phyloP scores from a whole-genome alignment of 164 flowering plant genomes.

The Dillenia suffruticosa region DNA sequence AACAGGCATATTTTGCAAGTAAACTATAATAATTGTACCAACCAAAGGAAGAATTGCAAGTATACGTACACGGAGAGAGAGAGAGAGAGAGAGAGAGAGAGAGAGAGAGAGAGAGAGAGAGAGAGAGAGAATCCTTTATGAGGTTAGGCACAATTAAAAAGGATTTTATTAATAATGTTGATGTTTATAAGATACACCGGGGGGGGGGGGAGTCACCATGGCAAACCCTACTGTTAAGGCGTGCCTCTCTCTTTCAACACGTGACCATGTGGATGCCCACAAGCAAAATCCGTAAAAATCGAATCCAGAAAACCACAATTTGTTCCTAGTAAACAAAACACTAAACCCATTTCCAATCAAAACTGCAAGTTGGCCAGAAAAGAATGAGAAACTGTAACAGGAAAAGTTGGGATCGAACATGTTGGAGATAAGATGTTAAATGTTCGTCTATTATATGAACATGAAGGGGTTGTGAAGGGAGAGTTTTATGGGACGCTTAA shows the following conservation, averaged over 20 bases:
- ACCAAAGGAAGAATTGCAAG: too few species aligned
- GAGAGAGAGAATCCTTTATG: too few species aligned
- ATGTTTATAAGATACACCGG: background rate
- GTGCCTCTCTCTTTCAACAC: conserved; percentile 21
- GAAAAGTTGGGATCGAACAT: background rate
- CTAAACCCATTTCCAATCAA: conserved; percentile 9
- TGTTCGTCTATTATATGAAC: too few species aligned
- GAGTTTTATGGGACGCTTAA: conserved; percentile 3
- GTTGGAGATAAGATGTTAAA: background rate
- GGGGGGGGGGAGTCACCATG: background rate
- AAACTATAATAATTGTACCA: too few species aligned
- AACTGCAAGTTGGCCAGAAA: conserved; percentile 14
- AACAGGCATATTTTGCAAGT: too few species aligned
- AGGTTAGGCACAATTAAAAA: too few species aligned
- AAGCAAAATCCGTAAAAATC: background rate
- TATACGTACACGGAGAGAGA: too few species aligned
- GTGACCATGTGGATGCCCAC: conserved; percentile 24
- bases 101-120: too few species aligned
- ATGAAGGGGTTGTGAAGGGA: background rate
- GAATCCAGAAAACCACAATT: conserved; percentile 1
- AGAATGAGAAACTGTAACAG: background rate
- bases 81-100: too few species aligned
- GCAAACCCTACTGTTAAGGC: conserved; percentile 17
- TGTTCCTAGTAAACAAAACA: background rate
- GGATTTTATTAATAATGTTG: too few species aligned